phyloP scores from a whole-genome alignment of 192 early-diverging fungal genomes.

The Coemansia reversa region DNA sequence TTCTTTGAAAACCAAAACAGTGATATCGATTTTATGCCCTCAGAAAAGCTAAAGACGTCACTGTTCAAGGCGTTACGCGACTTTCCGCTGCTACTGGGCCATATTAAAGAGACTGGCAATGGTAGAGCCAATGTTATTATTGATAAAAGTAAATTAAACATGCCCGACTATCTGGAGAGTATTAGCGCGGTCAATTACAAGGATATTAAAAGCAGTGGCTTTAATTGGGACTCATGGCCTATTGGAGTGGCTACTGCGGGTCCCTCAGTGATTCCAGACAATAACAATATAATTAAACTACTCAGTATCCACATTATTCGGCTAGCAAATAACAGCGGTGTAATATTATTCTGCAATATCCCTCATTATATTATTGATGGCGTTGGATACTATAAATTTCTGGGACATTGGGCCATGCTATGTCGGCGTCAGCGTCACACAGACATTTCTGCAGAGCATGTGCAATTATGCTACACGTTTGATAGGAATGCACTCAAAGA shows the following conservation, averaged over 20 bases:
- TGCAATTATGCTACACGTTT: conserved; percentile 7
- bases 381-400: conserved; percentile 42
- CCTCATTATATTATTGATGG: conserved; percentile 48
- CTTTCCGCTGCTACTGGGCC: conserved; percentile 39
- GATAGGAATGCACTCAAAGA: conserved; percentile 10
- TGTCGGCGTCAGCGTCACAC: conserved; percentile 7
- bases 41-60: conserved; percentile 13
- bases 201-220: conserved; percentile 7
- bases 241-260: conserved; percentile 22
- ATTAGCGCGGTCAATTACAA: conserved; percentile 18
- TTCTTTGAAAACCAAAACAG: conserved; percentile 33
- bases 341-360: conserved; percentile 43
- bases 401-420: conserved; percentile 29
- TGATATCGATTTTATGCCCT: conserved; percentile 28
- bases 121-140: conserved; percentile 13
- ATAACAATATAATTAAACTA: conserved; percentile 21
- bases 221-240: conserved; percentile 27
- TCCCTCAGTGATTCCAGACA: conserved; percentile 14
- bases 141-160: conserved; percentile 32
- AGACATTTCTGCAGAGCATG: neutral
- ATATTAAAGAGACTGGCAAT: conserved; percentile 6
- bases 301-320: conserved; percentile 26
- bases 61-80: conserved; percentile 27
- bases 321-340: conserved; percentile 25
- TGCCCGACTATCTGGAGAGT: conserved; percentile 37